These are phyloP conservation scores for Penicillium egyptiacum DNA, from an alignment of 495 filamentous ascomycete genomes.

Conservation along the genomic window DNA sequence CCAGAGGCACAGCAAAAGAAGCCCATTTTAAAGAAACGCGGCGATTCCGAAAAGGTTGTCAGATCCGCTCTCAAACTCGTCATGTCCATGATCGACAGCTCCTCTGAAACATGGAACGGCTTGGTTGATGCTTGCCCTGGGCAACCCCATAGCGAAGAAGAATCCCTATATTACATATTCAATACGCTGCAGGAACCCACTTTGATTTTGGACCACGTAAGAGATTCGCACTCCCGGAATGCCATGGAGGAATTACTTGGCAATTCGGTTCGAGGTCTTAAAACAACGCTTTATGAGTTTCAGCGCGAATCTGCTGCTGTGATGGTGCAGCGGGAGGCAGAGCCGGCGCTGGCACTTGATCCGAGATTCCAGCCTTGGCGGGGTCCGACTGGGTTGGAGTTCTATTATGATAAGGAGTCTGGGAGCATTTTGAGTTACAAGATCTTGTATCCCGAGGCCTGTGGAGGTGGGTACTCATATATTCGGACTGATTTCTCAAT, in stretches of 20 bases:
- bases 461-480: slow-evolving; percentile 56
- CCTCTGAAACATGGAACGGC: slow-evolving; percentile 57
- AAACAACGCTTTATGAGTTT: slow-evolving; percentile 69
- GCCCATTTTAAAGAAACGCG: slow-evolving; percentile 22
- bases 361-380: slow-evolving; percentile 61
- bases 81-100: slow-evolving; percentile 58
- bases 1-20: slow-evolving; percentile 54
- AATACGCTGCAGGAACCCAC: slow-evolving; percentile 77
- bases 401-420: slow-evolving; percentile 71
- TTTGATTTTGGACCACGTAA: slow-evolving; percentile 53
- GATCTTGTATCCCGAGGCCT: slow-evolving; percentile 68
- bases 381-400: slow-evolving; percentile 61
- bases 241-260: slow-evolving; percentile 64
- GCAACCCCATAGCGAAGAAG: slow-evolving; percentile 28
- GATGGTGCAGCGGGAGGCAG: slow-evolving; percentile 81
- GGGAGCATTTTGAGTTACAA: slow-evolving; percentile 61
- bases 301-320: slow-evolving; percentile 78
- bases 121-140: slow-evolving; percentile 3
- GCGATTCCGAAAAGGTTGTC: slow-evolving; percentile 16
- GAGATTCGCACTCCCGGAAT: slow-evolving; percentile 54
- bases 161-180: slow-evolving; percentile 80
- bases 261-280: slow-evolving; percentile 58
- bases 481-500: not conserved
- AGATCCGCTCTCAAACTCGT: slow-evolving; percentile 50
- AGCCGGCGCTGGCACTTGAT: slow-evolving; percentile 65